Base-by-base conservation (phyloP, 1,139 yeast species). In the Yamadazyma blattariae region DNA sequence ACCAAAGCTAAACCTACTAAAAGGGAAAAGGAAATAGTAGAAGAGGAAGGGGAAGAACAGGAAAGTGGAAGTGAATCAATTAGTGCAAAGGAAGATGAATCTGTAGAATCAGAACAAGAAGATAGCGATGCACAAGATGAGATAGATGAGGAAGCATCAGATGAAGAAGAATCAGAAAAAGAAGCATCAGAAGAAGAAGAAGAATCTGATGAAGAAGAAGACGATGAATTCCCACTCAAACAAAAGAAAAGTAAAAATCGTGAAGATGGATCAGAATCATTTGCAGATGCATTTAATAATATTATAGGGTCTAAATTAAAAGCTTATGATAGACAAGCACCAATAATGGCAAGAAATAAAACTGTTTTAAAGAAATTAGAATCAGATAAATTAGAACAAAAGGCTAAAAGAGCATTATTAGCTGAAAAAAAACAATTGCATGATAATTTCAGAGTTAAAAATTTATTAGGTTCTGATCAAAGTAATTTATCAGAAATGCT, bases 271-370 rank as follows among this genome's bases (percentile, higher is more conserved):
- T 76, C 89, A 1, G 79, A 69, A 36, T 72, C 81, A 3, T 90
- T 92, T 54, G 86, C 96, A 9, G 72, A 62, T 39, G 97, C 98
- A 1, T 79, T 92, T 55, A 77, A 70, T 44, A 95, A 96, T 18
- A 86, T 92, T 51, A 65, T 92, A 35, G 85, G 85, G 7, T 87
- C 97, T 2, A 83, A 80, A 52, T 70, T 92, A 48, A 92, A 92
- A 56, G 94, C 96, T 0, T 84, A 89, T 51, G 88, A 85, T 53
- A 74, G 97, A 54, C 74, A 75, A 31, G 95, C 89, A 52, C 98
- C 98, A 2, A 88, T 92, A 39, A 71, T 92, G 59, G 90, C 90
- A 12, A 79, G 94, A 64, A 76, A 77, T 35, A 84, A 89, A 50
- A 74, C 74, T 39, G 67, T 79, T 0, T 60, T 86, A 36, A 82